Evolutionary conservation across 768 basidiomycete species (phyloP).

Genomic region (Lactarius quietus): DNA sequence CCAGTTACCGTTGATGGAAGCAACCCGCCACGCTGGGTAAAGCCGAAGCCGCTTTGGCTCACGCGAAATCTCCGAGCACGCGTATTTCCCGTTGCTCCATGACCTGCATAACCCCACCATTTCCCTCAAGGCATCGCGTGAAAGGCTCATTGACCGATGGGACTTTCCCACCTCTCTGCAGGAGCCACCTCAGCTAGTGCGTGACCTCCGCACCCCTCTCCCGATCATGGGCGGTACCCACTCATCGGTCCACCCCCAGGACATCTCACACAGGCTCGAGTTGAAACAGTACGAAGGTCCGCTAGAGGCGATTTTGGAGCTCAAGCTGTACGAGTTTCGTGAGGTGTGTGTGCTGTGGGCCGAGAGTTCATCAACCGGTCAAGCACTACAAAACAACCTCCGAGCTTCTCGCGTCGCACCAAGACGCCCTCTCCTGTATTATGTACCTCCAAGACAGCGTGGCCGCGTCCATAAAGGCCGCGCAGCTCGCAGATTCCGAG

Average conservation of each 20-base stretch:
- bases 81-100: too few relatives aligned
- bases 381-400: constrained; percentile 46
- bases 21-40: constrained; percentile 64
- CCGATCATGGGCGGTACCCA: too few relatives aligned
- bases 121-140: constrained; percentile 53
- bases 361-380: too few relatives aligned
- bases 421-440: constrained; percentile 52
- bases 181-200: constrained; percentile 40
- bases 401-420: constrained; percentile 48
- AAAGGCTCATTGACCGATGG: constrained; percentile 45
- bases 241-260: too few relatives aligned
- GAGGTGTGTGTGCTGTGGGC: constrained; percentile 35
- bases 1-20: too few relatives aligned
- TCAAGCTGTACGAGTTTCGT: constrained; percentile 60
- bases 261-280: constrained; percentile 52
- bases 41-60: constrained; percentile 76
- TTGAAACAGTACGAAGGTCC: constrained; percentile 58
- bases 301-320: constrained; percentile 65
- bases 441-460: constrained; percentile 57
- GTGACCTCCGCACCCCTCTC: constrained; percentile 34
- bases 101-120: constrained; percentile 71
- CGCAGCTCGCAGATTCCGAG: constrained; percentile 62
- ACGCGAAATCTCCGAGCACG: too few relatives aligned
- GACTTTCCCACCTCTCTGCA: constrained; percentile 32
- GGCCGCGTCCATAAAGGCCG: constrained; percentile 48